Base-by-base conservation (phyloP, 306 rosid genomes). In the Glycine soja region DNA sequence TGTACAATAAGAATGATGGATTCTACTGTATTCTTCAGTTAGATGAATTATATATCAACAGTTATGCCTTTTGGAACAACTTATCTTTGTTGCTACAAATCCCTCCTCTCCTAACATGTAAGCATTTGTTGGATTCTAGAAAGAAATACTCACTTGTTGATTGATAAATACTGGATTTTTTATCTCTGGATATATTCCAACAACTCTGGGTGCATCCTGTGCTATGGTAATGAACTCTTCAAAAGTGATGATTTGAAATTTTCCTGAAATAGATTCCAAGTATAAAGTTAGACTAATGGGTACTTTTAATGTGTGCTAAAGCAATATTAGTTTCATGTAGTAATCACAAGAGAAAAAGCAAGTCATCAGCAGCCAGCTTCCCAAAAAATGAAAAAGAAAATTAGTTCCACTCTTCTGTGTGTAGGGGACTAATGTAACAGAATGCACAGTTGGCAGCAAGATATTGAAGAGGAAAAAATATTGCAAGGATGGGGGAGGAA, bases 171-270 rank as follows among this genome's bases (percentile, higher is more conserved):
- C 94, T 32, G 99, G 98, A 78, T 84, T 85, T 87, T 95, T 95
- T 56, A 95, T 90, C 88, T 95, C 99, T 9, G 99, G 98, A 81
- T 95, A 95, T 84, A 95, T 90, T 90, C 99, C 99, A 79, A 95
- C 97, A 67, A 95, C 91, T 84, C 98, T 92, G 77, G 88, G 84
- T 40, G 98, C 96, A 24, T 91, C 90, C 82, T 93, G 76, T 78
- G 98, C 98, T 69, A 95, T 90, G 65, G 90, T 66, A 84, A 95
- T 91, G 89, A 58, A 95, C 83, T 93, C 99, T 84, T 95, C 94
- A 68, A 95, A 95, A 82, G 99, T 93, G 78, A 91, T 88, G 34
- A 95, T 93, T 40, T 86, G 65, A 84, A 82, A 91, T 75, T 89
- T 86, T 72, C 99, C 99, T 93, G 92, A 81, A 82, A 82, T 51